Conservation (phyloP, 805 yeast species). For the Candida pseudoglaebosa region DNA sequence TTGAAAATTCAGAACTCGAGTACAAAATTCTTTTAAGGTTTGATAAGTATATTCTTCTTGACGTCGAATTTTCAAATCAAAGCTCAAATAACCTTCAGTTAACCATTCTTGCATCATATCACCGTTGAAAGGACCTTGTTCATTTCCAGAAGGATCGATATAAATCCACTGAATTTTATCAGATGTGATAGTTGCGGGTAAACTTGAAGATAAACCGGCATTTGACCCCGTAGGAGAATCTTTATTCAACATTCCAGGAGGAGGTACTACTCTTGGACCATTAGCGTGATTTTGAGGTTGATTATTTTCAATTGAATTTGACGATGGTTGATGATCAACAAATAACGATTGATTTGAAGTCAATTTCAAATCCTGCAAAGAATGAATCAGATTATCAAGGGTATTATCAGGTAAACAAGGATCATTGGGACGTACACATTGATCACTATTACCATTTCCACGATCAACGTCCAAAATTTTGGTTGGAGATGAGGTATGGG, state of each 20-base stretch:
- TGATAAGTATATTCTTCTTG: slow-evolving; percentile 49
- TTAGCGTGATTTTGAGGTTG: slow-evolving; percentile 29
- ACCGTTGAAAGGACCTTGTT: slow-evolving; percentile 82
- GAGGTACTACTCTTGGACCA: slow-evolving; percentile 9
- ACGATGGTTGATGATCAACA: slow-evolving; percentile 26
- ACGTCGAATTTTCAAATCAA: slow-evolving; percentile 54
- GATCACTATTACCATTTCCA: neutral
- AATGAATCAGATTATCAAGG: too few species aligned
- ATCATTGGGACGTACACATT: too few species aligned
- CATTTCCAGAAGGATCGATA: slow-evolving; percentile 62
- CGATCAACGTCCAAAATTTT: neutral
- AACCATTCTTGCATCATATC: slow-evolving; percentile 77
- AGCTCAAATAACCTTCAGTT: slow-evolving; percentile 52
- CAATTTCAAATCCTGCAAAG: too few species aligned
- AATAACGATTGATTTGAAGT: neutral
- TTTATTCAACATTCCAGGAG: slow-evolving; percentile 15
- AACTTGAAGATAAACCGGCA: slow-evolving; percentile 7
- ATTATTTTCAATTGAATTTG: slow-evolving; percentile 28
- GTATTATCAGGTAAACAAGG: too few species aligned
- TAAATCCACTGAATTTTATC: slow-evolving; percentile 62
- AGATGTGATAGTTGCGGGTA: slow-evolving; percentile 23
- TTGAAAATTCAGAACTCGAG: slow-evolving; percentile 42
- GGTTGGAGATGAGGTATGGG: too few species aligned
- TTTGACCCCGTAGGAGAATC: slow-evolving; percentile 3
- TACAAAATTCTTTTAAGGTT: slow-evolving; percentile 52